A percentile compares a stretch with the other conserved stretches of the same genome.
These are phyloP conservation scores for Turritis glabra DNA, from an alignment of 345 rosid species.

Conservation along the genomic window DNA sequence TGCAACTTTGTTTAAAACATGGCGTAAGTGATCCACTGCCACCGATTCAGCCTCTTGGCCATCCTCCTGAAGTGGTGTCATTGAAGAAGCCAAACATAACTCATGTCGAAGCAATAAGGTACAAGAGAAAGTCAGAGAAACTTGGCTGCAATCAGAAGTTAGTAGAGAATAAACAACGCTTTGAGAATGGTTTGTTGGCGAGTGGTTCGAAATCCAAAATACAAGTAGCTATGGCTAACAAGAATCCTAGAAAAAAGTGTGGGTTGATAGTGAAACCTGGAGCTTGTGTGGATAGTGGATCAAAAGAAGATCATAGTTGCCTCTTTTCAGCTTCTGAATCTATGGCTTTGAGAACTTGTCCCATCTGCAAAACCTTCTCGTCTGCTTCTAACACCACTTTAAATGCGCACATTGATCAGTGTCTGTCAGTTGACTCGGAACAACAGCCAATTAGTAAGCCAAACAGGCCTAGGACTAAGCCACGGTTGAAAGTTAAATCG, in stretches of 20 bases:
- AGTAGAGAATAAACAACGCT: constrained; percentile 16
- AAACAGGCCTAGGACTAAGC: constrained; percentile 70
- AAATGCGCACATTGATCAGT: constrained; percentile 98
- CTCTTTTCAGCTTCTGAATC: constrained; percentile 44
- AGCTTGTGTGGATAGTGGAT: constrained; percentile 44
- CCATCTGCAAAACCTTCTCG: constrained; percentile 96
- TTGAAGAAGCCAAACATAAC: constrained; percentile 15
- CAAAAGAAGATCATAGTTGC: constrained; percentile 59
- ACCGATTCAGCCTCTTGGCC: constrained; percentile 68
- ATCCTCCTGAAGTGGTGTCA: constrained; percentile 39
- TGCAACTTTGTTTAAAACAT: constrained; percentile 85
- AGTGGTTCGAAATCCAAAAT: constrained; percentile 57
- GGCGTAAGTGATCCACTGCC: constrained; percentile 86
- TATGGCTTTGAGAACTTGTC: constrained; percentile 67
- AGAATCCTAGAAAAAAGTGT: constrained; percentile 61
- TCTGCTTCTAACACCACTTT: constrained; percentile 96
- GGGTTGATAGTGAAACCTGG: constrained; percentile 70
- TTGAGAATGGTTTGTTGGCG: constrained; percentile 51
- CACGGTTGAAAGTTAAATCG: constrained; percentile 57
- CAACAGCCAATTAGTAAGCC: constrained; percentile 53
- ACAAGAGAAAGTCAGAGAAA: constrained; percentile 23
- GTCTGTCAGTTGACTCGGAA: constrained; percentile 74
- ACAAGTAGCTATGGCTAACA: constrained; percentile 46
- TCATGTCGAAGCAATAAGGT: neutral
- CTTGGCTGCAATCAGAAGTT: constrained; percentile 3